Conservation (phyloP, 495 filamentous ascomycete genomes). For the Haplographium delicatum region DNA sequence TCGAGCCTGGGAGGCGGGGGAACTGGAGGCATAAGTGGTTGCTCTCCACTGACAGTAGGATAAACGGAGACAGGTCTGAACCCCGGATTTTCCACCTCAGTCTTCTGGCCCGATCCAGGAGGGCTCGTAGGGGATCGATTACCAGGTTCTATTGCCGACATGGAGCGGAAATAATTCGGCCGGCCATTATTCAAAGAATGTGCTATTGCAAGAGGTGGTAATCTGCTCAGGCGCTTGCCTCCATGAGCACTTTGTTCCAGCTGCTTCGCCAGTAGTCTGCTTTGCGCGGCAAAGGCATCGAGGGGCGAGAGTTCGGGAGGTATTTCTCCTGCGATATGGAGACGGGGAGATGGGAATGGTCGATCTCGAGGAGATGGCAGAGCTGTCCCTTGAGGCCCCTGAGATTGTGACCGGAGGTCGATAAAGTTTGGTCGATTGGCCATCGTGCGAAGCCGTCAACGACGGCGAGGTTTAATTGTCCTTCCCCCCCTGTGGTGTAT, state of each 20-base stretch:
- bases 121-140: constrained; percentile 35
- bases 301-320: constrained; percentile 90
- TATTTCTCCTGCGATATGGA: constrained; percentile 79
- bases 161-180: constrained; percentile 68
- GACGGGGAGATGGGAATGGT: constrained; percentile 64
- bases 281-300: constrained; percentile 88
- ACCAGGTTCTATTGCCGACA: constrained; percentile 33
- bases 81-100: constrained; percentile 54
- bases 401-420: constrained; percentile 59
- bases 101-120: constrained; percentile 42
- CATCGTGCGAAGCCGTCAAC: constrained; percentile 33
- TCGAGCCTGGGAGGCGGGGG: constrained; percentile 2
- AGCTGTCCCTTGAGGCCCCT: constrained; percentile 42
- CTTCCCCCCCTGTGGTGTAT: not conserved
- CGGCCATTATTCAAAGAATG: constrained; percentile 64
- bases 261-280: constrained; percentile 78
- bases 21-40: constrained; percentile 32
- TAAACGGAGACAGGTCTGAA: constrained; percentile 68
- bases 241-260: constrained; percentile 63
- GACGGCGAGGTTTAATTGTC: not conserved
- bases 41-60: constrained; percentile 63
- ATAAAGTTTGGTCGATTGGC: constrained; percentile 51
- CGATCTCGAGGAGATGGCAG: constrained; percentile 36
- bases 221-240: constrained; percentile 70
- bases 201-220: constrained; percentile 77